A percentile compares a stretch with the other conserved stretches of the same genome.
These are phyloP conservation scores for Stereocaulon alpinum DNA, from an alignment of 495 filamentous ascomycete genomes.

Conservation along the genomic window DNA sequence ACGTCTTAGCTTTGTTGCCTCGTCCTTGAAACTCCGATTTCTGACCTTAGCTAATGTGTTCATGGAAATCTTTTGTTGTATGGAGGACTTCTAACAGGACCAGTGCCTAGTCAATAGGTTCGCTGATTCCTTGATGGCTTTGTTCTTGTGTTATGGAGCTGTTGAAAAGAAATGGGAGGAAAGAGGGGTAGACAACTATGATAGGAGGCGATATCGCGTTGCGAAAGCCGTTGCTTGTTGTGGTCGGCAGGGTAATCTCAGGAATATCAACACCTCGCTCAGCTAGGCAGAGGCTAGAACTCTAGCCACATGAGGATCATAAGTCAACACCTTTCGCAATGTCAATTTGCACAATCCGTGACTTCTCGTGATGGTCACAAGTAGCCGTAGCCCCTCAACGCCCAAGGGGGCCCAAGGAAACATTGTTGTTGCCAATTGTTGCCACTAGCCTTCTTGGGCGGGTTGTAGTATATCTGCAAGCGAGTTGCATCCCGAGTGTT, in stretches of 20 bases:
- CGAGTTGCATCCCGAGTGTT: neutral
- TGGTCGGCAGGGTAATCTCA: neutral
- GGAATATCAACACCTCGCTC: conserved; percentile 1
- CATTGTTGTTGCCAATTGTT: neutral
- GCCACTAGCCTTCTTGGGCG: neutral
- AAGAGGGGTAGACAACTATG: too few relatives aligned
- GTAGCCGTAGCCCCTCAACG: too few relatives aligned
- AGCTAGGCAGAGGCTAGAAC: too few relatives aligned
- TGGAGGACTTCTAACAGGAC: too few relatives aligned
- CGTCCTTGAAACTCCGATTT: neutral
- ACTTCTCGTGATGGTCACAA: too few relatives aligned
- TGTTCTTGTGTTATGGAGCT: too few relatives aligned
- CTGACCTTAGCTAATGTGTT: neutral
- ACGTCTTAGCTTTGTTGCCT: neutral
- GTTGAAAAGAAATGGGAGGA: too few relatives aligned
- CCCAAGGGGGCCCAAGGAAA: neutral
- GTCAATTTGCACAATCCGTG: too few relatives aligned
- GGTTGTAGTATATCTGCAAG: neutral
- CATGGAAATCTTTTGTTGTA: neutral
- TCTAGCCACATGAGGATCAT: neutral
- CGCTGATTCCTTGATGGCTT: too few relatives aligned
- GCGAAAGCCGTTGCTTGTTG: neutral
- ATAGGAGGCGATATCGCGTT: too few relatives aligned
- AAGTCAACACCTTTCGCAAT: neutral
- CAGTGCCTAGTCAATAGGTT: too few relatives aligned